Evolutionary conservation across 2,329 filamentous ascomycete species (phyloP), one percentile per base, ranked within the genome.

Genomic region (Curvularia sp.): DNA sequence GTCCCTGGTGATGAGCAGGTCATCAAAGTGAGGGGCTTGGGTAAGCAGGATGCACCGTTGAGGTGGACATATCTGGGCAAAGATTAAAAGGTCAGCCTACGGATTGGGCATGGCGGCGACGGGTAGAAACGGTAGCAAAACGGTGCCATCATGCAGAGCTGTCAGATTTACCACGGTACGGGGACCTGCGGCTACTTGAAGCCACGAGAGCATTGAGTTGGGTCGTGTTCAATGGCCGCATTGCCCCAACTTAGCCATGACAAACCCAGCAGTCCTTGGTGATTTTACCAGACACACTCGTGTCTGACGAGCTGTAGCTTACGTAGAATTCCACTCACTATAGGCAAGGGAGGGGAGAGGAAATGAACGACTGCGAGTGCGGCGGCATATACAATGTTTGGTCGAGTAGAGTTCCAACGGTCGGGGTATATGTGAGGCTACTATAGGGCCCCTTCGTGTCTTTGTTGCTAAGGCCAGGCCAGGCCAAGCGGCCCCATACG

Each of bases 1-100:
- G 81, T 85, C 5, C 85, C 85, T n/a, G 84, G 84, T 6, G 84
- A 86, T 67, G 81, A 82, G 59, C 84, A 86, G 66, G 62, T 77
- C 45, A 75, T 82, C 63, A 75, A 65, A 55, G 79, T 82, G 57
- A 77, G 66, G 66, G 80, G 79, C 3, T 61, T 82, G 59, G 73
- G 70, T 28, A 61, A 69, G 53, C 70, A 74, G 51, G 78, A 81
- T 56, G 57, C 70, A 57, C 72, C 75, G 27, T 63, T 82, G 66
- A 72, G 70, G 61, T 82, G 80, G 80, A 79, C 72, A 48, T 82
- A 80, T 67, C 72, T 82, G 63, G 80, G 80, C 27, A 74, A 69
- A 57, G 68, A 63, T 53, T 77, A 65, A 72, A 50, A 49, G 25
- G 46, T 21, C 48, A 48, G 53, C 36, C 38, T 55, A 53, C 43